Conservation (phyloP, 345 rosid species). For the Citrus mangshanensis region DNA sequence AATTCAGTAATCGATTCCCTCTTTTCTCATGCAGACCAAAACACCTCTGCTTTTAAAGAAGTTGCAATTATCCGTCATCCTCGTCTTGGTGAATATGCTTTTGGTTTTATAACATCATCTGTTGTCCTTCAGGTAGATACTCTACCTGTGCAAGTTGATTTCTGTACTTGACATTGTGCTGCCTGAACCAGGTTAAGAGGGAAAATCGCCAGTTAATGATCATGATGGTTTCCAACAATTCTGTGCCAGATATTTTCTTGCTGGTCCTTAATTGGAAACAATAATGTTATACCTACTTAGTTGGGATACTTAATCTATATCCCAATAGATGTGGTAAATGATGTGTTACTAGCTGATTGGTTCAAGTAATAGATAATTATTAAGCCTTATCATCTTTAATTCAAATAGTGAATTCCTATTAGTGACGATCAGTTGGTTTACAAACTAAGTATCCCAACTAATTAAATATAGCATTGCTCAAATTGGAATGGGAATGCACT, state of each 20-base stretch:
- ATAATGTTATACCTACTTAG: no score
- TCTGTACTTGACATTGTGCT: neutral
- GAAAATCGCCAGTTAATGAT: neutral
- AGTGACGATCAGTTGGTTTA: no score
- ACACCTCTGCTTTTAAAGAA: constrained; percentile 79
- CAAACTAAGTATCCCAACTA: no score
- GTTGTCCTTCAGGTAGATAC: constrained; percentile 68
- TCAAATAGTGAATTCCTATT: no score
- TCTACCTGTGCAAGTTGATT: neutral
- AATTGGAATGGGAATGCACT: neutral
- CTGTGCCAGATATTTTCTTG: neutral
- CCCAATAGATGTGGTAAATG: no score
- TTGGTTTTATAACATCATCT: constrained; percentile 83
- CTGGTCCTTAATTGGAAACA: neutral
- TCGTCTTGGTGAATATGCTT: constrained; percentile 84
- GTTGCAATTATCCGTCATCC: constrained; percentile 88
- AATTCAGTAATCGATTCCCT: neutral
- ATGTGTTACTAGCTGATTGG: no score
- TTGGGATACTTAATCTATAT: no score
- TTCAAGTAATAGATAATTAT: no score
- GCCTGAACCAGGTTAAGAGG: neutral
- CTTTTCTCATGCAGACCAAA: constrained; percentile 51
- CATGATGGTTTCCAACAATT: neutral
- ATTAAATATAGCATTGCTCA: no score
- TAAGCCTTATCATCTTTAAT: no score